Evolutionary conservation across 140 eudicot species (phyloP).

Genomic region (Ambrosia hybrid): DNA sequence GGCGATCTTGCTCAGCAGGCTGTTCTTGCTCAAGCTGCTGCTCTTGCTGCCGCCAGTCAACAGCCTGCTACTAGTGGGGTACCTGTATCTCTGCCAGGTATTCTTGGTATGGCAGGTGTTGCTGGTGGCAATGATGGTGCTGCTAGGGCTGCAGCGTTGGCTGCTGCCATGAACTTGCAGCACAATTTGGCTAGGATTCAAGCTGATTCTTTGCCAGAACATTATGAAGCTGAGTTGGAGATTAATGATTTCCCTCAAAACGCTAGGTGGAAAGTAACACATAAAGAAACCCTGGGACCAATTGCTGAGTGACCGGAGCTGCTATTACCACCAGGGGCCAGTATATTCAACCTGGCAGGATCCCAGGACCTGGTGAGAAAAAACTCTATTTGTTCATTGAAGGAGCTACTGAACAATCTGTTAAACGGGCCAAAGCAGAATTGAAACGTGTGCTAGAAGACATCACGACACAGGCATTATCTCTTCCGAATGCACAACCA

Average conservation of each 20-base stretch:
- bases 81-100: conserved; percentile 47
- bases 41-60: conserved; percentile 58
- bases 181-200: conserved; percentile 82
- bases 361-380: conserved; percentile 70
- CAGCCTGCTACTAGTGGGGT: conserved; percentile 45
- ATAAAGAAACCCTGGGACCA: conserved; percentile 87
- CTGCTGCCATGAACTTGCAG: conserved; percentile 81
- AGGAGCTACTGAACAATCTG: conserved; percentile 88
- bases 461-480: conserved; percentile 67
- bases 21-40: conserved; percentile 64
- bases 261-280: conserved; percentile 96
- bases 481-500: conserved; percentile 83
- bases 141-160: conserved; percentile 78
- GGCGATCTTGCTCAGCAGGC: conserved; percentile 68
- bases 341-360: conserved; percentile 60
- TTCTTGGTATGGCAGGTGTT: conserved; percentile 34
- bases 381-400: conserved; percentile 80
- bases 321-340: conserved; percentile 91
- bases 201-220: conserved; percentile 83
- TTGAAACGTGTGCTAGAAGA: conserved; percentile 78
- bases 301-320: conserved; percentile 91
- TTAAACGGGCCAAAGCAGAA: conserved; percentile 81
- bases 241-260: conserved; percentile 92
- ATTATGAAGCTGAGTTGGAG: conserved; percentile 91
- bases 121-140: conserved; percentile 54